A percentile compares a stretch with the other conserved stretches of the same genome.
phyloP scores from a whole-genome alignment of 257 asterid genomes.

The Sherardia arvensis region DNA sequence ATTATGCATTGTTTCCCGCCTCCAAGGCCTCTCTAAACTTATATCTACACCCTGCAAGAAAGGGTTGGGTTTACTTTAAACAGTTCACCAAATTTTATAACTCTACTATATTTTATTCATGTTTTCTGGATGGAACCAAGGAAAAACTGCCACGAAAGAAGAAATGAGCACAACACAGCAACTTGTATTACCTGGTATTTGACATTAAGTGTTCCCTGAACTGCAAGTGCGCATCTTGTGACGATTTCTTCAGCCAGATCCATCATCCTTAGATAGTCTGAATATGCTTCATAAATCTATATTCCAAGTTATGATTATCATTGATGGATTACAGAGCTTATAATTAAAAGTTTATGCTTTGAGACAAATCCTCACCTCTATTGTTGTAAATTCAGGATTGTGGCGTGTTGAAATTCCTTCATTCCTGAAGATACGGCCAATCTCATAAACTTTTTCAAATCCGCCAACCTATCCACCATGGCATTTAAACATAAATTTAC shows the following conservation, averaged over 20 bases:
- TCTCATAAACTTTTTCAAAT: constrained; percentile 90
- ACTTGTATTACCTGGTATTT: constrained; percentile 65
- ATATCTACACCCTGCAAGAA: constrained; percentile 64
- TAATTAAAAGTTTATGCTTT: not conserved
- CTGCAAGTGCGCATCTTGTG: constrained; percentile 82
- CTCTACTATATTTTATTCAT: not conserved
- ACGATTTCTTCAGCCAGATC: constrained; percentile 84
- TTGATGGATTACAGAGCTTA: not conserved
- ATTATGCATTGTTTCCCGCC: constrained; percentile 94
- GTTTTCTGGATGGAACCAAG: not conserved
- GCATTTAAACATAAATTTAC: constrained; percentile 5
- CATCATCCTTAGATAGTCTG: constrained; percentile 97
- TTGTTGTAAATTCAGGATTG: constrained; percentile 98
- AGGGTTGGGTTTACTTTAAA: not conserved
- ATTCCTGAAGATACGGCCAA: constrained; percentile 88
- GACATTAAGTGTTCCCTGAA: constrained; percentile 63
- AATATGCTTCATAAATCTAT: constrained; percentile 96
- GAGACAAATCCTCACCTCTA: constrained; percentile 58
- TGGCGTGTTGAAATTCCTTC: constrained; percentile 99
- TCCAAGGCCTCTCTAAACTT: constrained; percentile 93
- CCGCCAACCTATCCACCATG: constrained; percentile 73
- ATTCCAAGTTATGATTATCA: not conserved
- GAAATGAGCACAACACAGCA: not conserved
- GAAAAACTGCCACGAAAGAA: not conserved
- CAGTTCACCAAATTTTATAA: not conserved